phyloP scores from a whole-genome alignment of 177 flowering plant species.

The Vitis hybrid region DNA sequence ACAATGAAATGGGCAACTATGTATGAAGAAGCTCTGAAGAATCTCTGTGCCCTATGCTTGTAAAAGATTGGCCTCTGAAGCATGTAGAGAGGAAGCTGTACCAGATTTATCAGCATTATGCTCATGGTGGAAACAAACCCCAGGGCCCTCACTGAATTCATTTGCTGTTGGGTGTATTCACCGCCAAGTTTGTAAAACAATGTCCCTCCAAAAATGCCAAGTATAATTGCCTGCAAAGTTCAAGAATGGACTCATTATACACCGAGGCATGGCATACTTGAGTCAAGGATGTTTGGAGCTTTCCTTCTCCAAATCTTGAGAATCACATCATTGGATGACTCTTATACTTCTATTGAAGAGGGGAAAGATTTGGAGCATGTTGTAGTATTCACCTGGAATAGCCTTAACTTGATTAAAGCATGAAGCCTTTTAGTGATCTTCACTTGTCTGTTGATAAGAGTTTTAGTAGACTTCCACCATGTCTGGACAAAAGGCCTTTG shows the following conservation, averaged over 20 bases:
- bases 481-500: slow-evolving; percentile 34
- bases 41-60: slow-evolving; percentile 34
- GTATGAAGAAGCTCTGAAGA: slow-evolving; percentile 33
- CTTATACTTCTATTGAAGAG: neutral
- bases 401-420: slow-evolving; percentile 26
- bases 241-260: neutral
- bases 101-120: slow-evolving; percentile 31
- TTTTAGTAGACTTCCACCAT: slow-evolving; percentile 32
- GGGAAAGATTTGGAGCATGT: neutral
- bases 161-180: slow-evolving; percentile 22
- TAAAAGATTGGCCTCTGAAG: slow-evolving; percentile 33
- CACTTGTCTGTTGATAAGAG: slow-evolving; percentile 29
- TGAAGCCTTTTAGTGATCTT: slow-evolving; percentile 28
- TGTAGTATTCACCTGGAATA: slow-evolving; percentile 20
- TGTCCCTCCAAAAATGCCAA: slow-evolving; percentile 26
- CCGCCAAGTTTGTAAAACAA: slow-evolving; percentile 30
- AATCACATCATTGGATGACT: neutral
- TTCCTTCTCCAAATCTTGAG: no score
- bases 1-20: slow-evolving; percentile 25
- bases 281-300: no score
- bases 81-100: slow-evolving; percentile 32
- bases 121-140: slow-evolving; percentile 37
- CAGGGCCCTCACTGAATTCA: slow-evolving; percentile 28
- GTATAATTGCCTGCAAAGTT: slow-evolving; percentile 25
- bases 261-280: no score